Base-by-base conservation (phyloP, 306 rosid genomes). In the Pterocarpus santalinus region DNA sequence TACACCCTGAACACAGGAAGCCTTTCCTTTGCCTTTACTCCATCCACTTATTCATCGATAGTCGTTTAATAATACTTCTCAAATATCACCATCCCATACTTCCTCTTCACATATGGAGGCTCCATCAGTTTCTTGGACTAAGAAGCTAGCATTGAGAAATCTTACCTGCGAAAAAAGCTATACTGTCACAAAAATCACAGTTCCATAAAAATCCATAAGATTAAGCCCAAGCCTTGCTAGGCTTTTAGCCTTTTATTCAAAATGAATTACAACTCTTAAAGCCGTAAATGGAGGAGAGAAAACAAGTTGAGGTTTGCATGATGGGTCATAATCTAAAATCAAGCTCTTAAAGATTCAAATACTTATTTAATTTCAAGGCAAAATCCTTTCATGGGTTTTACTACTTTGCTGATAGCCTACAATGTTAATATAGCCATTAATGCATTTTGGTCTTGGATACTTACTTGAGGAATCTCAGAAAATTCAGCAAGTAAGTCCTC, bases 31-130 rank as follows among this genome's bases (percentile, higher is more conserved):
- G 28, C 28, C 28, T 22, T 22, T 22, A 22, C 28, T 22, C 28
- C 28, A 22, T 22, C 28, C 28, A 22, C 28, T 22, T 22, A 22
- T 22, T 22, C 28, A 22, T 22, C 28, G 1, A 22, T 22, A 22
- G 28, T 22, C 28, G 1, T 22, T 22, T 22, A 22, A 22, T 22
- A 22, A 22, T 22, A 46, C 51, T 46, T 78, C 68, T 90, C 76
- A 92, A 35, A 81, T 69, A 60, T 90, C 91, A 2, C 80, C 90
- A 77, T 90, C 94, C 94, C 97, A 92, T 1, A 92, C 28, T 22
- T 22, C 28, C 2, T 90, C 90, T 44, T 90, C 85, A 11, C 73
- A 0, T 67, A 62, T 67, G 79, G 72, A 82, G 53, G 35, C 47
- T 17, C 89, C 92, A 14, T 2, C 63, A 76, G 90, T 87, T 46